Conservation (phyloP, 805 yeast genomes). For the Torulaspora microellipsoides region DNA sequence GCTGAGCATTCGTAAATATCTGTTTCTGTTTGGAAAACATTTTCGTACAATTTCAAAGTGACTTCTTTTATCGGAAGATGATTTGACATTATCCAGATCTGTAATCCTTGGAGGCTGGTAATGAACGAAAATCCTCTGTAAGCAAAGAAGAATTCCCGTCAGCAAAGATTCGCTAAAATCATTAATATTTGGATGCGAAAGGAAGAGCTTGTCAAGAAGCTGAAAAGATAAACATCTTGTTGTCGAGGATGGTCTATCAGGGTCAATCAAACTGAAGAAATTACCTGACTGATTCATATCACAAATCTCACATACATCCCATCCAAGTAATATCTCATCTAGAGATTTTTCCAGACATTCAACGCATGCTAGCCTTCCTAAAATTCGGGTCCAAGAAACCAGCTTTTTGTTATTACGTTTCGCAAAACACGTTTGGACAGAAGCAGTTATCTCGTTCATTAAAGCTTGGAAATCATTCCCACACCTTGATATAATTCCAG, state of each 20-base stretch:
- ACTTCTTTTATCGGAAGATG: conserved; percentile 2
- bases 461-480: conserved; percentile 5
- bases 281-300: conserved; percentile 18
- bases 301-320: conserved; percentile 22
- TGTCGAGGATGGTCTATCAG: conserved; percentile 30
- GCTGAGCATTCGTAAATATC: conserved; percentile 54
- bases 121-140: conserved; percentile 49
- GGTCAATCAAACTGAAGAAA: conserved; percentile 19
- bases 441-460: conserved; percentile 15
- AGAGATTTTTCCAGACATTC: conserved; percentile 8
- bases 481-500: conserved; percentile 10
- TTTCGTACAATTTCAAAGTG: conserved; percentile 41
- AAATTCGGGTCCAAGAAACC: conserved; percentile 17
- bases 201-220: conserved; percentile 26
- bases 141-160: conserved; percentile 42
- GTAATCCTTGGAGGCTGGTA: conserved; percentile 45
- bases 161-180: conserved; percentile 30
- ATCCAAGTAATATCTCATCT: not conserved
- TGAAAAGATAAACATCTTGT: conserved; percentile 21
- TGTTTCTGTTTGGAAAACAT: conserved; percentile 39
- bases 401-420: conserved; percentile 16
- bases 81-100: conserved; percentile 14
- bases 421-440: conserved; percentile 16
- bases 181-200: conserved; percentile 21
- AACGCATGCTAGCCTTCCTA: conserved; percentile 25